Evolutionary conservation across 1,284 basidiomycete species (phyloP), one percentile per base, ranked within the genome.

Genomic region (Wolfiporia cocos): DNA sequence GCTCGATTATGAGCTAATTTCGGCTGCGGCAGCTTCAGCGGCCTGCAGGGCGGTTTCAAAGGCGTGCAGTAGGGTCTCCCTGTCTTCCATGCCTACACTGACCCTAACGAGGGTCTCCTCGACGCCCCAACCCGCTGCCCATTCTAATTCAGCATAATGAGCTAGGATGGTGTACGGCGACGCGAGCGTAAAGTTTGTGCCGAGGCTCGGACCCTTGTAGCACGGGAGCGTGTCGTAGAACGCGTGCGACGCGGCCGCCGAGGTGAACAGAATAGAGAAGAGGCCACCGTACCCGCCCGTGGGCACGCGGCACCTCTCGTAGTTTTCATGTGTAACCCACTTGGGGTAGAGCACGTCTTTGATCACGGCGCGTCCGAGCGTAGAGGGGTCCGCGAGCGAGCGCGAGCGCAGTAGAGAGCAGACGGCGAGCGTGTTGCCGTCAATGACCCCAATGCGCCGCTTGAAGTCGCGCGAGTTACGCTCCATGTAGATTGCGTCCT

Each of bases 401-500:
- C 72, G 76, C 5, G 74, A 68, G 45, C 70, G 74, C n/a, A 99
- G 71, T 58, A 85, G 80, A 43, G 86, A 81, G 56, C 91, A 94
- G 36, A 96, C 69, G 21, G 78, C 78, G 58, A 88, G 82, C 2
- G 95, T 75, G 61, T 96, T 98, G 39, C 65, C 62, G 63, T 99
- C 91, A 62, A 97, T 92, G 42, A 71, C 63, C 44, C 72, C 71
- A 50, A 94, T 77, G 42, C 95, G 87, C 7, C 69, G 68, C 39
- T 76, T 70, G 69, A 97, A 97, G 66, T 97, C 85, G 39, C 95
- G 89, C 17, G 92, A 96, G 66, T 99, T 99, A 52, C 95, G 86
- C 63, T 99, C 95, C 85, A 99, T 89, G 70, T 86, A 97, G 41
- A 98, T 81, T 24, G 92, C 92, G 59, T 99, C 96, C 63, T 95